Evolutionary conservation across 352 stramenopile genomes (phyloP), one percentile per base, ranked within the genome.

Genomic region (Peronospora destructor): DNA sequence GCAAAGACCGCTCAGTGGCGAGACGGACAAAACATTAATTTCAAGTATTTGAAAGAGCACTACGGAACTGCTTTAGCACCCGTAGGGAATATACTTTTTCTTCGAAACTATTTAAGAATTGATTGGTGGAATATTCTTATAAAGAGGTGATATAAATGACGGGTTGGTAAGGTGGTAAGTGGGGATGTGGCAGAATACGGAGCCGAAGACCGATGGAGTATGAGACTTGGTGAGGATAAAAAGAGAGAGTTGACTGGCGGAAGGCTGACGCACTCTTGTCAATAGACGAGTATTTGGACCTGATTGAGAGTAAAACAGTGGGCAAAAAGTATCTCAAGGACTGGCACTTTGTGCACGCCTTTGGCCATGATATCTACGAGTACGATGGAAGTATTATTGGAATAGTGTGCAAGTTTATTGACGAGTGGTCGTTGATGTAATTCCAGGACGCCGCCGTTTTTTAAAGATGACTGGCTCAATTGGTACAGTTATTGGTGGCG

Each of bases 381-480:
- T 92, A 23, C n/a, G n/a, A n/a, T n/a, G n/a, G n/a, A n/a, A n/a
- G n/a, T n/a, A 23, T 23, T 4, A 23, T 23, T 23, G 19, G 19
- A 23, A 3, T 4, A 30, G 26, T 30, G 6, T 1, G 26, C 8
- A 11, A 2, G 26, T n/a, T 40, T 33, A 14, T 28, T 59, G 29
- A 63, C 46, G 9, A 47, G 19, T 50, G 17, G 17, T n/a, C n/a
- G n/a, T n/a, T n/a, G n/a, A 61, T 35, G 13, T 9, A 32, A 38
- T 45, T 58, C 77, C 63, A 92, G 73, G 13, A 95, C 84, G 3
- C 90, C 90, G 0, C 48, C 39, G 3, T 92, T 87, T 59, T 97
- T 97, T 54, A 49, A 68, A 36, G 80, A 96, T 19, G 89, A 97
- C 61, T 97, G 90, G 89, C 68, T 97, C 5, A 96, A 96, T 44